Evolutionary conservation across 208 protist genomes (phyloP), one percentile per base, ranked within the genome.

Genomic region (Leishmania aethiopica): DNA sequence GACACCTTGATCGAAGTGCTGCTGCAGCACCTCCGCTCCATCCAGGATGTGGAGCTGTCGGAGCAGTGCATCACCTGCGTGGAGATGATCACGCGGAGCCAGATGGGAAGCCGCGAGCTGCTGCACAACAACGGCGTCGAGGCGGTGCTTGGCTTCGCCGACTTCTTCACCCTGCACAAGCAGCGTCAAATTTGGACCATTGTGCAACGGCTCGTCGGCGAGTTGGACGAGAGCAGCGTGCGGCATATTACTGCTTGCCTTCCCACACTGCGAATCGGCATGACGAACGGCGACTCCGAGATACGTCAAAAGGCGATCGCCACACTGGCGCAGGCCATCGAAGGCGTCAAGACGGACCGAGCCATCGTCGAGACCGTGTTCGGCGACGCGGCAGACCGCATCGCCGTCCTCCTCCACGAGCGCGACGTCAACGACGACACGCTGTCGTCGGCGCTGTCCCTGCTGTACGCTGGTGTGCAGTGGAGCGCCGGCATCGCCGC

Each of bases 21-120:
- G 42, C 92, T 97, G 47, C 77, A 82, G 55, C 95, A 96, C 69
- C 83, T 99, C 8, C 87, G 93, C 28, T 91, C 81, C 22, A 97
- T 99, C 72, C 90, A 97, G 76, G 98, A 98, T 83, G 97, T 99
- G 79, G 98, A 99, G 86, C 81, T 99, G 19, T 96, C 98, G 47
- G 97, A 99, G 85, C 95, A 99, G 90, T 95, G 94, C 78, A 80
- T 99, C 25, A 94, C 86, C 47, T 97, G 94, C 84, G 35, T 99
- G 25, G 95, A 99, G 62, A 97, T 99, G 81, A 81, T 99, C 32
- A 92, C 93, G 51, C 88, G 94, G 51, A 81, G 64, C 45, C 57
- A 80, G 4, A 45, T 40, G 6, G 89, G 89, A 6, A 88, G 91
- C 32, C 17, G 47, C 7, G 83, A 87, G 32, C 71, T 97, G 17